Conservation (phyloP, 202 grass and related monocot species). For the Eragrostis tef region DNA sequence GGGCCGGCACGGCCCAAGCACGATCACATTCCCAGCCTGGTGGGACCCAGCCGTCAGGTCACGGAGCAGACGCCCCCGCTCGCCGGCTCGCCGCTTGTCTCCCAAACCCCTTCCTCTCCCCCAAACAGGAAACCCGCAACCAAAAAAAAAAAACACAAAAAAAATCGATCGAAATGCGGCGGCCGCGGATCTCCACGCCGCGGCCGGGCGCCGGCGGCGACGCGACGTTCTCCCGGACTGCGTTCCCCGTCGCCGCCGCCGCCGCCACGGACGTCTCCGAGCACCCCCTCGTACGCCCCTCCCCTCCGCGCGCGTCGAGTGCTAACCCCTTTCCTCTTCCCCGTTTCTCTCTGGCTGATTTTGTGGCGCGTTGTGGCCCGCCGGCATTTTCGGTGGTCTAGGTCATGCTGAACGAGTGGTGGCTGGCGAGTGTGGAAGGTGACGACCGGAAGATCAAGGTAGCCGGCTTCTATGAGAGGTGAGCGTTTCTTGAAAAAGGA, state of each 20-base stretch:
- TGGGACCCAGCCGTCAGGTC: too few relatives aligned
- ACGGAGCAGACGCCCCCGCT: too few relatives aligned
- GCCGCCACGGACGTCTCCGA: conserved; percentile 33
- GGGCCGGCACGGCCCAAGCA: too few relatives aligned
- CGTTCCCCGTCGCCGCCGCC: neutral
- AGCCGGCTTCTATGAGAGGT: conserved; percentile 34
- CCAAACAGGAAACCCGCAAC: neutral
- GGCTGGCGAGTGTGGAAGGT: conserved; percentile 43
- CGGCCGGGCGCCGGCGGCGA: neutral
- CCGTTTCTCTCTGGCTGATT: neutral
- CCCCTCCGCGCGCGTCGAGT: neutral
- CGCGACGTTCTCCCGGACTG: neutral
- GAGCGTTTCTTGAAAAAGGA: conserved; percentile 1
- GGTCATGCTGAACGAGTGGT: conserved; percentile 44
- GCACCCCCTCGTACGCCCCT: conserved; percentile 28
- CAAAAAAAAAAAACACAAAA: too few relatives aligned
- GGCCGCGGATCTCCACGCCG: neutral
- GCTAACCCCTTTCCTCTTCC: too few relatives aligned
- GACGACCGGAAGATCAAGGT: conserved; percentile 40
- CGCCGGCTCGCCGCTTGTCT: too few relatives aligned
- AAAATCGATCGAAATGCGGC: neutral
- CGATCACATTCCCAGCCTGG: too few relatives aligned
- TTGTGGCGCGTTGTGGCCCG: neutral
- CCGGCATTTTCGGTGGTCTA: neutral
- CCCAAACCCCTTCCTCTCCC: too few relatives aligned